Conservation (phyloP, 352 stramenopile species). For the Phytophthora palmivora region DNA sequence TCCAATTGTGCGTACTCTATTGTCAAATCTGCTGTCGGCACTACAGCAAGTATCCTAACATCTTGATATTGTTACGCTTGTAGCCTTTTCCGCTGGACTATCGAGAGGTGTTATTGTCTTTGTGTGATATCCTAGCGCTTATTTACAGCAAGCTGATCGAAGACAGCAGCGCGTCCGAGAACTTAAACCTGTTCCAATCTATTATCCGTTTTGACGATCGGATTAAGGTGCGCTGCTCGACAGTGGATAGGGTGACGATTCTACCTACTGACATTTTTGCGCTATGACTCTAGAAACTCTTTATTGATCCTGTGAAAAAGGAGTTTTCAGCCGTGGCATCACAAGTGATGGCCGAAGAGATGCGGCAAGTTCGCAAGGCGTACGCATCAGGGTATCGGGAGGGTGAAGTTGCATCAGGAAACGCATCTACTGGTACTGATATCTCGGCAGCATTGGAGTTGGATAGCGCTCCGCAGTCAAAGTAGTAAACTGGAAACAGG, state of each 20-base stretch:
- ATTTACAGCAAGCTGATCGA: slow-evolving; percentile 88
- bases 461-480: background rate
- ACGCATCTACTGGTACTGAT: too few relatives aligned
- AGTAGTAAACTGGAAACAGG: too few relatives aligned
- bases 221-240: slow-evolving; percentile 66
- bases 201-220: slow-evolving; percentile 83
- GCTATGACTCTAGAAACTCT: slow-evolving; percentile 65
- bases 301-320: slow-evolving; percentile 85
- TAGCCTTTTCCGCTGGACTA: slow-evolving; percentile 86
- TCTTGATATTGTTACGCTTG: slow-evolving; percentile 10
- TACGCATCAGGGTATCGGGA: slow-evolving; percentile 43
- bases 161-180: slow-evolving; percentile 76
- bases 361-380: slow-evolving; percentile 57
- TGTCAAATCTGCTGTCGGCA: too few relatives aligned
- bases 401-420: background rate
- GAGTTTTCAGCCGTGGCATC: slow-evolving; percentile 73
- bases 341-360: slow-evolving; percentile 66
- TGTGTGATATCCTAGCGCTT: slow-evolving; percentile 84
- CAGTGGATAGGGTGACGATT: background rate
- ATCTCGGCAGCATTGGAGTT: slow-evolving; percentile 1
- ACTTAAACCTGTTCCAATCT: slow-evolving; percentile 77
- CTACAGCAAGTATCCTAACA: too few relatives aligned
- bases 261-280: background rate
- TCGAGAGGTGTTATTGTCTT: slow-evolving; percentile 78
- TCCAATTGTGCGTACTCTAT: slow-evolving; percentile 60